These are phyloP conservation scores for Colletotrichum eleusines DNA, from an alignment of 2,329 filamentous ascomycete genomes.

Conservation along the genomic window DNA sequence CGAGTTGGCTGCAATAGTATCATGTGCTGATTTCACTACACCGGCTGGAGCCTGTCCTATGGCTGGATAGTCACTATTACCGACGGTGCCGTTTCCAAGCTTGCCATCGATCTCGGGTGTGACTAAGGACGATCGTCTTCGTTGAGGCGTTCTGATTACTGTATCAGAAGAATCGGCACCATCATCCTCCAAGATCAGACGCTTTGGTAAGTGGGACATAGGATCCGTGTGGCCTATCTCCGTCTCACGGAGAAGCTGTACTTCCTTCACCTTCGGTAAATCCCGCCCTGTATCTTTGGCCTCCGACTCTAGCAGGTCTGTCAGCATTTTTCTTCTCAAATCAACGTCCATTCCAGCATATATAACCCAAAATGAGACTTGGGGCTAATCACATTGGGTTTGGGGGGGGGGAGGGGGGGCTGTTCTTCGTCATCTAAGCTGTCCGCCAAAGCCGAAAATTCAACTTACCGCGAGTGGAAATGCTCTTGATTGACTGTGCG, in stretches of 20 bases:
- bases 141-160: constrained; percentile 52
- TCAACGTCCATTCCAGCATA: background rate
- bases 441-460: background rate
- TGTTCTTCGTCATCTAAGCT: background rate
- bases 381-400: background rate
- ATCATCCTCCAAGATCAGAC: constrained; percentile 30
- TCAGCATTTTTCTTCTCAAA: background rate
- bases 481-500: constrained; percentile 52
- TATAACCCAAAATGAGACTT: background rate
- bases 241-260: constrained; percentile 36
- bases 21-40: background rate
- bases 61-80: background rate
- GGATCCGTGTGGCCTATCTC: constrained; percentile 12
- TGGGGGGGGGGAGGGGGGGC: no score
- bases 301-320: constrained; percentile 7
- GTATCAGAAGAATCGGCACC: constrained; percentile 52
- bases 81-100: background rate
- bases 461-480: constrained; percentile 35
- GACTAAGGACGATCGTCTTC: constrained; percentile 42
- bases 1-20: background rate
- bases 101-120: background rate
- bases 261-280: background rate
- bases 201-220: constrained; percentile 30
- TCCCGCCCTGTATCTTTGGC: background rate
- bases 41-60: background rate